Conservation (phyloP, 768 basidiomycete species). For the Hygrophoropsis aurantiaca region DNA sequence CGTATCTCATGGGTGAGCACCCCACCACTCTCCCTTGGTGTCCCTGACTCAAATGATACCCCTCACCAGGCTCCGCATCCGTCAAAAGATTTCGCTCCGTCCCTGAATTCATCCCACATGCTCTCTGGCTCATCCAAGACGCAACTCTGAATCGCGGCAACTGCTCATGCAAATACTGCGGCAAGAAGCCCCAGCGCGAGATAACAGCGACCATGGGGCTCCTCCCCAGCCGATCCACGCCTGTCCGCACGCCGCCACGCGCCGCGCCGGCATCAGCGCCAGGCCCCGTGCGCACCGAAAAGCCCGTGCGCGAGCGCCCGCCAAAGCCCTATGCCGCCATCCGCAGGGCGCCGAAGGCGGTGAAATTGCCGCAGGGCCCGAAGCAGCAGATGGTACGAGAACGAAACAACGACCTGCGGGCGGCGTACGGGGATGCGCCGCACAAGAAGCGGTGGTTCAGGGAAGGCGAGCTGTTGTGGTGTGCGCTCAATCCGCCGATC, state of each 20-base stretch:
- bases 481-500: constrained; percentile 53
- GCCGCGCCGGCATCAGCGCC: constrained; percentile 16
- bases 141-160: constrained; percentile 42
- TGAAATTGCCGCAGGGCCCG: constrained; percentile 34
- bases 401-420: constrained; percentile 63
- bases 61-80: constrained; percentile 37
- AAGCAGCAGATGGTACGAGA: constrained; percentile 57
- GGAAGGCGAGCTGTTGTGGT: constrained; percentile 73
- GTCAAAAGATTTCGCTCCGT: constrained; percentile 68
- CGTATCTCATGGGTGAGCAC: constrained; percentile 71
- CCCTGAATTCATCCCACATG: constrained; percentile 86
- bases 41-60: not conserved
- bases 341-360: constrained; percentile 36
- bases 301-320: constrained; percentile 18
- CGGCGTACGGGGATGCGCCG: constrained; percentile 46
- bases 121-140: constrained; percentile 72
- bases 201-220: constrained; percentile 63
- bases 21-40: not conserved
- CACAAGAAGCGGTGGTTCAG: constrained; percentile 61
- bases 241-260: constrained; percentile 25
- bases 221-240: constrained; percentile 32
- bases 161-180: constrained; percentile 79
- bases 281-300: constrained; percentile 7
- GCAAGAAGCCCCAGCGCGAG: constrained; percentile 64
- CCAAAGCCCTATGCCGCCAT: constrained; percentile 42